Evolutionary conservation across 169 alveolate species (phyloP).

Genomic region (Cryptosporidium bovis): DNA sequence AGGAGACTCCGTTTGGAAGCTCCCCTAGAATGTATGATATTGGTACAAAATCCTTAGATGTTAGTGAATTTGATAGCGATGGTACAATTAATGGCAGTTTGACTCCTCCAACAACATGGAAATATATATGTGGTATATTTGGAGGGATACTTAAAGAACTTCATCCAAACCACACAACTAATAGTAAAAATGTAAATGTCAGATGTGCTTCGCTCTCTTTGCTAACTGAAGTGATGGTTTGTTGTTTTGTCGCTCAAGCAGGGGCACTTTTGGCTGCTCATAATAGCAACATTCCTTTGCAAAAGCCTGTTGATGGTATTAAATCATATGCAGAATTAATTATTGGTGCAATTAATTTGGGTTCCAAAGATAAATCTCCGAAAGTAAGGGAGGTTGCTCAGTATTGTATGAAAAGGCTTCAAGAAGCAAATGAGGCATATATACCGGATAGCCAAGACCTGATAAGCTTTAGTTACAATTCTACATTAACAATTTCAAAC

Average conservation of each 20-base stretch:
- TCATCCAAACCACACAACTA: slow-evolving; percentile 44
- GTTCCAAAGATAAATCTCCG: slow-evolving; percentile 64
- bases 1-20: slow-evolving; percentile 69
- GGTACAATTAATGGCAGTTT: background rate
- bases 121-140: slow-evolving; percentile 26
- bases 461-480: slow-evolving; percentile 7
- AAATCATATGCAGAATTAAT: slow-evolving; percentile 38
- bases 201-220: slow-evolving; percentile 68
- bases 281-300: slow-evolving; percentile 44
- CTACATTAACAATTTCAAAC: slow-evolving; percentile 1
- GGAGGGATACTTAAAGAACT: slow-evolving; percentile 42
- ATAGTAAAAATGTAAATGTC: slow-evolving; percentile 42
- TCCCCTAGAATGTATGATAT: slow-evolving; percentile 61
- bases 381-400: slow-evolving; percentile 72
- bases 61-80: slow-evolving; percentile 10
- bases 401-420: slow-evolving; percentile 66
- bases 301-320: slow-evolving; percentile 58
- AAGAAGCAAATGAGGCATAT: slow-evolving; percentile 66
- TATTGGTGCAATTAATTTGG: slow-evolving; percentile 39
- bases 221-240: slow-evolving; percentile 61
- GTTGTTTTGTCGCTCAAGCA: slow-evolving; percentile 74
- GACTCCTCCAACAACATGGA: slow-evolving; percentile 66
- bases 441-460: slow-evolving; percentile 27
- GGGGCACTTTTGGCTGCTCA: slow-evolving; percentile 62
- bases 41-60: background rate